Percentiles rank a stretch among this genome's conserved stretches.
Conservation (phyloP, 139 green algal genomes). For the Coelastrella sp. region DNA sequence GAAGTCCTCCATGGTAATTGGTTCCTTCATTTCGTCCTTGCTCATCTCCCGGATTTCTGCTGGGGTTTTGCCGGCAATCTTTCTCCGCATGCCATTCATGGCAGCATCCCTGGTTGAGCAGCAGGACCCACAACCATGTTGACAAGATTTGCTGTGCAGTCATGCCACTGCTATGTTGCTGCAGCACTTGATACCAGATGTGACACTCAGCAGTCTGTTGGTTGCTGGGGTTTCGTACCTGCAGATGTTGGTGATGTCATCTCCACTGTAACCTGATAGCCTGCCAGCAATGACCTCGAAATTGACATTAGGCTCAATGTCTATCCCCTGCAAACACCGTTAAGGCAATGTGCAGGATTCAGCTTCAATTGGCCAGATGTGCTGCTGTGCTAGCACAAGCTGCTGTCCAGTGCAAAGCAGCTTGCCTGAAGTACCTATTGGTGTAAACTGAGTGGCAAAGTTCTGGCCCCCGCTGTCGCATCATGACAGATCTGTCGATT, state of each 20-base stretch:
- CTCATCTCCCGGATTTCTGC: slow-evolving; percentile 76
- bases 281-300: slow-evolving; percentile 71
- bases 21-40: slow-evolving; percentile 66
- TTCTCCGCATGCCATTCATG: slow-evolving; percentile 91
- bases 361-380: no score
- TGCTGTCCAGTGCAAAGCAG: no score
- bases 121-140: neutral
- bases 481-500: neutral
- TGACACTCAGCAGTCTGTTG: neutral
- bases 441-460: neutral
- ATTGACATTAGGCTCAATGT: slow-evolving; percentile 77
- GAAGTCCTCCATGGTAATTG: slow-evolving; percentile 72
- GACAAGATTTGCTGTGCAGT: no score
- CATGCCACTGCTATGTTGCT: neutral
- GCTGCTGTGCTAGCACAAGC: no score
- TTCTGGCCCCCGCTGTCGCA: neutral
- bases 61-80: slow-evolving; percentile 82
- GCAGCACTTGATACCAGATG: neutral
- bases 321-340: slow-evolving; percentile 73
- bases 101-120: slow-evolving; percentile 83
- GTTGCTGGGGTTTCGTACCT: slow-evolving; percentile 27
- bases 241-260: slow-evolving; percentile 89
- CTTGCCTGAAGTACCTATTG: no score
- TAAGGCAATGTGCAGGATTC: no score
- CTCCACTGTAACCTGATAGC: slow-evolving; percentile 86